Evolutionary conservation across 805 yeast species (phyloP).

Genomic region (Wickerhamomyces strasburgensis): DNA sequence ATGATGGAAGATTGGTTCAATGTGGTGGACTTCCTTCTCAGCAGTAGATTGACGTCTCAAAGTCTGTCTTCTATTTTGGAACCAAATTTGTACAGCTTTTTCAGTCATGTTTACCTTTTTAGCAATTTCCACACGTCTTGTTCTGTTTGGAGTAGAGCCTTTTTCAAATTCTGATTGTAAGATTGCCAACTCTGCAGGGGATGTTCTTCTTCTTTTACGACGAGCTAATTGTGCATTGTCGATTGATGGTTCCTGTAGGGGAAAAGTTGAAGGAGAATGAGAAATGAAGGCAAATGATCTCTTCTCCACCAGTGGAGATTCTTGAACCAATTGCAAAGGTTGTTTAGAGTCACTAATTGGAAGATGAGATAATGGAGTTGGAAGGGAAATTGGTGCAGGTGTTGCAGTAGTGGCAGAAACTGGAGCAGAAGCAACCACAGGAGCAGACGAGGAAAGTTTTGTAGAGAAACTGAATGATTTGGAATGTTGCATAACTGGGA

Average conservation of each 20-base stretch:
- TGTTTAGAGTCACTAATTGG: neutral
- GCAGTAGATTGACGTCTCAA: constrained; percentile 46
- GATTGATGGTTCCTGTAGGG: constrained; percentile 73
- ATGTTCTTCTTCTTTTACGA: constrained; percentile 91
- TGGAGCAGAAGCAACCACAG: no score
- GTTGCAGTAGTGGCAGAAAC: constrained; percentile 5
- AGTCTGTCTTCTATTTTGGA: constrained; percentile 90
- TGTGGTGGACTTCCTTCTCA: constrained; percentile 26
- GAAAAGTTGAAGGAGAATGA: constrained; percentile 87
- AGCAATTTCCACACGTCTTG: constrained; percentile 75
- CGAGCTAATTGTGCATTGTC: constrained; percentile 93
- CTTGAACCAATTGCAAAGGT: constrained; percentile 2
- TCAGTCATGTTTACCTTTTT: constrained; percentile 86
- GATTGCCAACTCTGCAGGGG: constrained; percentile 78
- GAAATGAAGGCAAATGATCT: constrained; percentile 78
- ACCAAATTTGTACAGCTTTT: constrained; percentile 97
- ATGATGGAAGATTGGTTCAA: constrained; percentile 19
- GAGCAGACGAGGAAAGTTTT: constrained; percentile 3
- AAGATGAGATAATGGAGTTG: constrained; percentile 10
- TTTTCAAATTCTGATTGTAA: constrained; percentile 72
- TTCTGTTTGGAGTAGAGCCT: constrained; percentile 79
- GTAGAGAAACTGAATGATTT: constrained; percentile 9
- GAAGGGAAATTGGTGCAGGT: constrained; percentile 4
- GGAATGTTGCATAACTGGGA: constrained; percentile 2
- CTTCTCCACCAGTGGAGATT: constrained; percentile 27